These are phyloP conservation scores for Aspergillus indologenus DNA, from an alignment of 495 filamentous ascomycete species.

Conservation along the genomic window DNA sequence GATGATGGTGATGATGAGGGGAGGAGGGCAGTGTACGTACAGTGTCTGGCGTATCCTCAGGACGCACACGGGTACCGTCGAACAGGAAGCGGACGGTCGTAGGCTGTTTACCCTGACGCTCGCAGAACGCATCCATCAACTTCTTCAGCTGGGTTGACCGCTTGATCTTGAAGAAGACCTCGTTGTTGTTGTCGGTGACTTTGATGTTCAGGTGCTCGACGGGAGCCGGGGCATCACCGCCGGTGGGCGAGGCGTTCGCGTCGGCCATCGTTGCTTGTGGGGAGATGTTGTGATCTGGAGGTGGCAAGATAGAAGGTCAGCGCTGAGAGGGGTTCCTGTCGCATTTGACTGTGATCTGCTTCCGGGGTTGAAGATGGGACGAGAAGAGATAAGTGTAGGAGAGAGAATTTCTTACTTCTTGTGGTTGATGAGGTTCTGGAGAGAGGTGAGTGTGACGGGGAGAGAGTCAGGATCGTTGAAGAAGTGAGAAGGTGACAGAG, in stretches of 20 bases:
- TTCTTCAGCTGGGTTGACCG: constrained; percentile 93
- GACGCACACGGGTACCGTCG: constrained; percentile 86
- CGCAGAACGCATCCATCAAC: constrained; percentile 98
- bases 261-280: constrained; percentile 48
- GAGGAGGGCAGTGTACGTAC: constrained; percentile 56
- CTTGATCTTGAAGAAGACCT: constrained; percentile 99
- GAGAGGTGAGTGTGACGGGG: neutral
- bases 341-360: constrained; percentile 8
- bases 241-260: constrained; percentile 19
- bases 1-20: neutral
- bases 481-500: constrained; percentile 7
- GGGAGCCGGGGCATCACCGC: constrained; percentile 54
- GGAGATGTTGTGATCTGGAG: neutral
- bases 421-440: neutral
- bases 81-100: constrained; percentile 92
- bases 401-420: neutral
- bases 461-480: neutral
- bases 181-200: constrained; percentile 99
- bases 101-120: constrained; percentile 84
- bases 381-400: neutral
- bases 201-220: constrained; percentile 97
- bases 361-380: neutral
- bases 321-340: constrained; percentile 6
- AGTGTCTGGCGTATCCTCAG: constrained; percentile 84
- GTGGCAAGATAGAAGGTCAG: constrained; percentile 11